Conservation (phyloP, 371 early-diverging fungal genomes). For the Paramicrosporidium saccamoebae region DNA sequence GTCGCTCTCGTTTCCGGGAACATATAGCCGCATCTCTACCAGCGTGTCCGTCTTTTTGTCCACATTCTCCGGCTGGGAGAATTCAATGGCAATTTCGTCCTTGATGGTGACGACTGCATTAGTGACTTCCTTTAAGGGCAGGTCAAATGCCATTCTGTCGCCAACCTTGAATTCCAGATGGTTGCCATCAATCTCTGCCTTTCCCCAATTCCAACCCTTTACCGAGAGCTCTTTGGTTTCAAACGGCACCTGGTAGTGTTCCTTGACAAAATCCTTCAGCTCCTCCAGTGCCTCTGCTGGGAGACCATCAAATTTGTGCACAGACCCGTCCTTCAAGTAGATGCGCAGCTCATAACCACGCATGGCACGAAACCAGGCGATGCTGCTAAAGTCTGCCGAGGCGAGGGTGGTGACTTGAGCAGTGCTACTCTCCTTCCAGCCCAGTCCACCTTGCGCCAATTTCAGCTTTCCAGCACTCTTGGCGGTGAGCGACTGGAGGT, state of each 20-base stretch:
- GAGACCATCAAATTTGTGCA: slow-evolving; percentile 65
- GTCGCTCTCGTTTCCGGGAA: slow-evolving; percentile 33
- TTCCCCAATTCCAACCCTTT: slow-evolving; percentile 89
- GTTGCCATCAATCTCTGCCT: slow-evolving; percentile 41
- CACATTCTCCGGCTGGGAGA: slow-evolving; percentile 17
- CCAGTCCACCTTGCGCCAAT: slow-evolving; percentile 35
- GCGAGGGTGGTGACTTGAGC: slow-evolving; percentile 20
- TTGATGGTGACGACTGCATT: slow-evolving; percentile 52
- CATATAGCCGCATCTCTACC: slow-evolving; percentile 68
- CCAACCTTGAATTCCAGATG: slow-evolving; percentile 38
- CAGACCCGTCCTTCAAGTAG: slow-evolving; percentile 19
- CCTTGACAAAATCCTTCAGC: slow-evolving; percentile 22
- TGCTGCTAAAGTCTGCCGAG: slow-evolving; percentile 21
- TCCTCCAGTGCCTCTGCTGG: slow-evolving; percentile 41
- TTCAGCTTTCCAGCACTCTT: slow-evolving; percentile 15
- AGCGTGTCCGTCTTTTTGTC: slow-evolving; percentile 22
- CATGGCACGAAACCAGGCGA: slow-evolving; percentile 40
- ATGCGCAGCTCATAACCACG: slow-evolving; percentile 49
- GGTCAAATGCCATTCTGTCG: slow-evolving; percentile 55
- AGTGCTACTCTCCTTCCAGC: slow-evolving; percentile 26
- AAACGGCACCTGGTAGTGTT: slow-evolving; percentile 19
- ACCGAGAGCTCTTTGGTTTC: slow-evolving; percentile 52
- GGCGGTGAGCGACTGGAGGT: too few species aligned
- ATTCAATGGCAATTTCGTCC: slow-evolving; percentile 73
- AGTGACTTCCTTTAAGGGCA: slow-evolving; percentile 56